Evolutionary conservation across 2,329 filamentous ascomycete genomes (phyloP).

Genomic region (Rasamsonia emersonii): DNA sequence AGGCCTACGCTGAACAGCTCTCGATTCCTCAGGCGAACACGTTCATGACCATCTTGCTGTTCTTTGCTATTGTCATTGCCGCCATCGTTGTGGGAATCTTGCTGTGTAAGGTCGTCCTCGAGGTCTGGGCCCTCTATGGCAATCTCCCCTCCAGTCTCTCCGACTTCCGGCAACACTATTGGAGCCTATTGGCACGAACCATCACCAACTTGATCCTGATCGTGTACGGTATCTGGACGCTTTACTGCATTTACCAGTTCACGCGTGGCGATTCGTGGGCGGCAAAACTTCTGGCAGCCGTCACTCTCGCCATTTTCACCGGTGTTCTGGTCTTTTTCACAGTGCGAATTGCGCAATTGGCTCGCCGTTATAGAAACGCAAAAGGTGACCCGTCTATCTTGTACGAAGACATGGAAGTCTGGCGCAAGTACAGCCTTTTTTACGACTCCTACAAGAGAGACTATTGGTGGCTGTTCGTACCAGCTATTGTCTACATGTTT

Average conservation of each 20-base stretch:
- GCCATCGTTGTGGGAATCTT: constrained; percentile 78
- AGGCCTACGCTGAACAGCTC: constrained; percentile 74
- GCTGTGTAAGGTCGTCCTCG: constrained; percentile 82
- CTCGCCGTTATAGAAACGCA: constrained; percentile 60
- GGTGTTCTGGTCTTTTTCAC: constrained; percentile 72
- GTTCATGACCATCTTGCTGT: constrained; percentile 88
- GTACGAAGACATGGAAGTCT: constrained; percentile 81
- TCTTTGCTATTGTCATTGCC: constrained; percentile 80
- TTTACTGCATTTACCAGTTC: constrained; percentile 96
- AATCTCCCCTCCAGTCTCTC: constrained; percentile 71
- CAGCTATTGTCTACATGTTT: constrained; percentile 82
- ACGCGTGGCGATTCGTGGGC: constrained; percentile 90
- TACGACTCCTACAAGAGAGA: constrained; percentile 92
- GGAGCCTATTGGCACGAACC: constrained; percentile 80
- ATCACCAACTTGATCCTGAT: constrained; percentile 85
- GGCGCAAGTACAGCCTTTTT: constrained; percentile 94
- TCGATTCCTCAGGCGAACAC: constrained; percentile 81
- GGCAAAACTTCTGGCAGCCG: constrained; percentile 70
- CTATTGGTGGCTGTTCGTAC: constrained; percentile 97
- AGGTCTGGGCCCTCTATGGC: constrained; percentile 83
- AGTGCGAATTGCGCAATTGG: constrained; percentile 72
- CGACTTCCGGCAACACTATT: constrained; percentile 91
- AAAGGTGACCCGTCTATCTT: constrained; percentile 66
- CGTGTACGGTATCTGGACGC: constrained; percentile 87
- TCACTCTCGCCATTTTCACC: constrained; percentile 76